Percentiles rank a stretch among this genome's conserved stretches.
Conservation (phyloP, 208 protist genomes). For the Crithidia acanthocephali region DNA sequence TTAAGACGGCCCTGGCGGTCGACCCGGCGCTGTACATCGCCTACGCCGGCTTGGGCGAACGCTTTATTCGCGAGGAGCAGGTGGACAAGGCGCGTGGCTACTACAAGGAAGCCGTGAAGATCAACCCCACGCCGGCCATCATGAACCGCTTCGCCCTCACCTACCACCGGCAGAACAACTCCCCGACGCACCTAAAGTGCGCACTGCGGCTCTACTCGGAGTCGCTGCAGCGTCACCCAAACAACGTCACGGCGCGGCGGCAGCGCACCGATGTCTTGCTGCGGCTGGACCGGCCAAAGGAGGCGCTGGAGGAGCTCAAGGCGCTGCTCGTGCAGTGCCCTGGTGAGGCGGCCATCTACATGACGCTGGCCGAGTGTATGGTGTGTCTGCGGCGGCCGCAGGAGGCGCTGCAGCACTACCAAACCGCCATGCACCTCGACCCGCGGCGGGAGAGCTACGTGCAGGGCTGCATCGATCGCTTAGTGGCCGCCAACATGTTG, state of each 20-base stretch:
- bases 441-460: conserved; percentile 69
- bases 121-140: conserved; percentile 84
- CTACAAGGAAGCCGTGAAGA: conserved; percentile 86
- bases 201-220: conserved; percentile 79
- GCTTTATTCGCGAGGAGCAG: conserved; percentile 93
- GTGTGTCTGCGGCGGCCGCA: conserved; percentile 47
- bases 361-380: conserved; percentile 87
- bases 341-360: conserved; percentile 90
- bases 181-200: conserved; percentile 47
- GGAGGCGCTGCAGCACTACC: conserved; percentile 67
- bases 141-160: conserved; percentile 79
- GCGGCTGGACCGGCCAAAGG: conserved; percentile 61
- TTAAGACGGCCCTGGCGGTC: conserved; percentile 89
- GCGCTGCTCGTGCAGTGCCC: conserved; percentile 78
- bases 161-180: conserved; percentile 60
- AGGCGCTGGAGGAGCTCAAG: conserved; percentile 77
- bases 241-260: conserved; percentile 88
- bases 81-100: conserved; percentile 89
- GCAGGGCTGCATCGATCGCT: conserved; percentile 68
- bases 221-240: conserved; percentile 77
- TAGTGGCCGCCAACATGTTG: conserved; percentile 42
- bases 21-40: conserved; percentile 96
- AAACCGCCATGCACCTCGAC: conserved; percentile 78
- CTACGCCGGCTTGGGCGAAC: conserved; percentile 96
- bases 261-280: conserved; percentile 92